Base-by-base conservation (phyloP, 2,329 filamentous ascomycete genomes). In the Arthrobotrys sinensis region DNA sequence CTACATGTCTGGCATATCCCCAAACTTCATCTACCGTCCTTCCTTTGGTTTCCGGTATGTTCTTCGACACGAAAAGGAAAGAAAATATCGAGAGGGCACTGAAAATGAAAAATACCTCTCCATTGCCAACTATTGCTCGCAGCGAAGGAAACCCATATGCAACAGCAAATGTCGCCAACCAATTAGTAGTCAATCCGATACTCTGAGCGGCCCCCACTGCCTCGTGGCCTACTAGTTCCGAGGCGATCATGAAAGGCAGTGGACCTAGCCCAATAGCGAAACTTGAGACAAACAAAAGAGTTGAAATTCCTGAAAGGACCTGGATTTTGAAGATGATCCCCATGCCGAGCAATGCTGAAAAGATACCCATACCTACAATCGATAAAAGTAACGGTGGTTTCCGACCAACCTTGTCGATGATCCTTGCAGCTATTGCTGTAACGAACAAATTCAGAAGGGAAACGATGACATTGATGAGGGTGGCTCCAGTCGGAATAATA, bases 81-180 rank as follows among this genome's bases (percentile, higher is more conserved):
- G 91, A 92, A 0, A 91, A 81, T 0, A 87, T 86, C 0, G 93
- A 94, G 77, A 97, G 85, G 0, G 84, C 91, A 0, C 93, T 90
- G 84, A 99, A 99, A n/a, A 97, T 87, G 83, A 96, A 97, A 83
- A 97, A 99, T 0, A 96, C 92, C 86, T 91, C 92, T 0, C 95
- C 94, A 2, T 91, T 88, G 0, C 91, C 92, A 0, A 92, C 94
- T 64, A 97, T 16, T 85, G 2, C 88, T 89, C 50, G 90, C 89
- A 83, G 97, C 96, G 19, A 97, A 88, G 0, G 96, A 95, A 86
- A 99, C 97, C 85, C 97, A 97, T 82, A 97, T 94, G 0, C 95
- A 1, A 99, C 94, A 21, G 97, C 81, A 83, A 97, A 98, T 0
- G 95, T 98, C 0, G 94, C 92, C 28, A 93, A 87, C 87, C 96